These are phyloP conservation scores for Ustilago crameri DNA, from an alignment of 1,284 basidiomycete genomes.

Conservation along the genomic window DNA sequence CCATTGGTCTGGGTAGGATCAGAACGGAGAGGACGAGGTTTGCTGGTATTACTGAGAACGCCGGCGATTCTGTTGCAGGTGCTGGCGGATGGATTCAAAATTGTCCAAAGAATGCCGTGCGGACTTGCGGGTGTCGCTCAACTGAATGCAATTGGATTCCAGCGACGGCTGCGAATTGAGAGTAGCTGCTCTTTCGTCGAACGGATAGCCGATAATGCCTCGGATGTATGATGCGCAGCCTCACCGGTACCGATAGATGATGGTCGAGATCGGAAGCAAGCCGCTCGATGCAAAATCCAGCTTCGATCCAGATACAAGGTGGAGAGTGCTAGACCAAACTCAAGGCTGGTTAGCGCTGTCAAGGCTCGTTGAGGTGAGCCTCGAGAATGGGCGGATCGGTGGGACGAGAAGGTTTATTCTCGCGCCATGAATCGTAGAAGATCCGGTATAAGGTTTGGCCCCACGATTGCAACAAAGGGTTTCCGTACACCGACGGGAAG, in stretches of 20 bases:
- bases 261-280: conserved; percentile 6
- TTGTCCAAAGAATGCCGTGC: too few relatives aligned
- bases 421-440: not conserved
- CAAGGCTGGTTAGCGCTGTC: not conserved
- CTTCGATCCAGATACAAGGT: too few relatives aligned
- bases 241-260: not conserved
- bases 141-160: too few relatives aligned
- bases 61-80: too few relatives aligned
- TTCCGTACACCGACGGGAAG: conserved; percentile 7
- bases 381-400: not conserved
- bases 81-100: too few relatives aligned
- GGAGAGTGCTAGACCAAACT: not conserved
- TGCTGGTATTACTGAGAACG: too few relatives aligned
- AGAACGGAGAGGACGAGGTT: too few relatives aligned
- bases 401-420: not conserved
- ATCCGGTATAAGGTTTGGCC: conserved; percentile 1
- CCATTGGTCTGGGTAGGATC: conserved; percentile 56
- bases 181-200: too few relatives aligned
- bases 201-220: too few relatives aligned
- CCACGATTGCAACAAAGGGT: not conserved
- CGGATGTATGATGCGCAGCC: not conserved
- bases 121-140: too few relatives aligned
- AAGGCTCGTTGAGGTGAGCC: not conserved
- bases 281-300: not conserved
- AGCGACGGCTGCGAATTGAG: too few relatives aligned